Conservation (phyloP, 768 basidiomycete genomes). For the Serendipita sp. region DNA sequence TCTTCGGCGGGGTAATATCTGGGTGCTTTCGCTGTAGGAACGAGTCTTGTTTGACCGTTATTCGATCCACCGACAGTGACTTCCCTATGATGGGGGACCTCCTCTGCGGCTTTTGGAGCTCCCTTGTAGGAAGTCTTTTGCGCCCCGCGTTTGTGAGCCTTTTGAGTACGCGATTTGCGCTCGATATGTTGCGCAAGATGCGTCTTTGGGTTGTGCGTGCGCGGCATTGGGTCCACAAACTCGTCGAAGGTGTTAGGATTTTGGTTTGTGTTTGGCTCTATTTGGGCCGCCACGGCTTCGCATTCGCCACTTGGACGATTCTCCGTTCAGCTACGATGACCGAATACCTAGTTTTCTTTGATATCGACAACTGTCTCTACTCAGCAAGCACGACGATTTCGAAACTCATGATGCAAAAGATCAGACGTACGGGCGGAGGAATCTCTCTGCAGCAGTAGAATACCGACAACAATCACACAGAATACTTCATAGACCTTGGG, state of each 20-base stretch:
- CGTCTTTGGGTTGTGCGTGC: slow-evolving; percentile 28
- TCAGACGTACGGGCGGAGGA: slow-evolving; percentile 39
- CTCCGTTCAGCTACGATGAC: slow-evolving; percentile 27
- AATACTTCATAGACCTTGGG: slow-evolving; percentile 59
- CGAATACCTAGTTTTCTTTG: slow-evolving; percentile 50
- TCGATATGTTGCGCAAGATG: slow-evolving; percentile 71
- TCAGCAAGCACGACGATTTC: slow-evolving; percentile 60
- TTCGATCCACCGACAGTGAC: slow-evolving; percentile 77
- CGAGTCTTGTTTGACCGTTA: slow-evolving; percentile 77
- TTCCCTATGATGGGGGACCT: slow-evolving; percentile 50
- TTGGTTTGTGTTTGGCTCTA: not conserved
- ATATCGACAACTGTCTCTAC: slow-evolving; percentile 82
- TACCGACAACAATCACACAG: slow-evolving; percentile 22
- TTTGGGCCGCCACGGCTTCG: not conserved
- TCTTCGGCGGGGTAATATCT: slow-evolving; percentile 95
- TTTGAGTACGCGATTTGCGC: slow-evolving; percentile 68
- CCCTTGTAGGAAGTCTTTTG: slow-evolving; percentile 77
- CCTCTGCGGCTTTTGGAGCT: slow-evolving; percentile 43
- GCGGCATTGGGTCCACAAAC: not conserved
- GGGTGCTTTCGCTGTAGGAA: slow-evolving; percentile 73
- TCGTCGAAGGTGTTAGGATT: not conserved
- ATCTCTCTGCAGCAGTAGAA: not conserved
- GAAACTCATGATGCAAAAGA: slow-evolving; percentile 62
- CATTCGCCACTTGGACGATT: slow-evolving; percentile 6
- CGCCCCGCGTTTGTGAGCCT: slow-evolving; percentile 64